Evolutionary conservation across 768 basidiomycete species (phyloP), one percentile per base, ranked within the genome.

Genomic region (Trametes punicea): DNA sequence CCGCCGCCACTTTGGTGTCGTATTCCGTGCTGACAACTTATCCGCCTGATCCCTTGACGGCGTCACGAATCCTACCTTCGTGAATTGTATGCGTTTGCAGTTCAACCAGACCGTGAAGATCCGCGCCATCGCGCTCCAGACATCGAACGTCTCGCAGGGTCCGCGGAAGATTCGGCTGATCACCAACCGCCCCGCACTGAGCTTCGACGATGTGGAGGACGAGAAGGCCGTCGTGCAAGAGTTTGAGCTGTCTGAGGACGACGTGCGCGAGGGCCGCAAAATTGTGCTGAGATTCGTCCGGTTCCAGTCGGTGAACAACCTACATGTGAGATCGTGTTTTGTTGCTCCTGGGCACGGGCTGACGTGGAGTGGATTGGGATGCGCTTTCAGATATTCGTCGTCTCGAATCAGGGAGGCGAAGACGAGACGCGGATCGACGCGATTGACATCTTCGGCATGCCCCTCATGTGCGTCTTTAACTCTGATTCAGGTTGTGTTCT

Each of bases 61-160:
- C 31, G 1, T 2, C 13, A 8, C 13, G 31, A 31, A 31, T 31
- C 31, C n/a, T 31, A 13, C 8, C 31, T 8, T 13, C 31, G 10
- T 41, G 38, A 26, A 23, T 27, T 48, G 46, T 23, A 33, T 16
- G 30, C 34, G 41, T 26, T 34, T 53, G 8, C 64, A 87, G 87
- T 88, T 88, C 72, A 84, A 86, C 66, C 85, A 87, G 69, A 69
- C 77, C 23, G 87, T 88, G 38, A 79, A 81, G 59, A 69, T 89
- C 46, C 82, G 81, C 55, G 79, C 82, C 31, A 72, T 90, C 60
- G 71, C 80, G 51, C 66, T 90, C 34, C 75, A 75, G 25, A 72
- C 78, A 9, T 51, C 70, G 11, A 64, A 62, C 0, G 51, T 68
- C 18, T 61, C 67, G 4, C 74, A 81, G 62, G 87, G 79, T 0